These are phyloP conservation scores for Panaeolus papilionaceus DNA, from an alignment of 768 basidiomycete genomes.

Conservation along the genomic window DNA sequence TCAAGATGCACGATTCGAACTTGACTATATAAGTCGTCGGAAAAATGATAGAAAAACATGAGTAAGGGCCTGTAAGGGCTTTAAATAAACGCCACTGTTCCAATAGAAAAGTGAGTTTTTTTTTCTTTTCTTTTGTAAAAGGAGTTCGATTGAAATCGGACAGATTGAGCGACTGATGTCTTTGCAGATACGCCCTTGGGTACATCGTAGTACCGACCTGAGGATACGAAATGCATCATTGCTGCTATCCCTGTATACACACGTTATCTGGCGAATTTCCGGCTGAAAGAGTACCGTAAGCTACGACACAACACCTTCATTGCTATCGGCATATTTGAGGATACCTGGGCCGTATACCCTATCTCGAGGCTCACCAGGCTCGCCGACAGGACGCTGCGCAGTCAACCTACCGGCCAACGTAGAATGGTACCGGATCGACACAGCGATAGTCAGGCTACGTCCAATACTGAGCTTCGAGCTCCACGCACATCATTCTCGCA, in stretches of 20 bases:
- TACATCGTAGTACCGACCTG: not conserved
- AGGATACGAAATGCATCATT: not conserved
- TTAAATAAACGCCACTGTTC: conserved; percentile 4
- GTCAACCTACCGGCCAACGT: not conserved
- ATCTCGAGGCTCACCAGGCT: not conserved
- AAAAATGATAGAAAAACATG: not conserved
- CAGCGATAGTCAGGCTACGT: not conserved
- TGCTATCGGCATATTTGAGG: not conserved
- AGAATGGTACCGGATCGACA: not conserved
- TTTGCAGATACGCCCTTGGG: not conserved
- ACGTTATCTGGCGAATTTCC: not conserved
- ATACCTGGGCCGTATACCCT: not conserved
- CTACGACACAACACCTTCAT: not conserved
- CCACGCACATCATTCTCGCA: too few species aligned
- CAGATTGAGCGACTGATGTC: not conserved
- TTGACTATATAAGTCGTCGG: not conserved
- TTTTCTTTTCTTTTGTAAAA: not conserved
- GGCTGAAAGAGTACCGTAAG: not conserved
- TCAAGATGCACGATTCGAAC: not conserved
- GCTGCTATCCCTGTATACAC: not conserved
- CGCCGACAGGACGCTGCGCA: not conserved
- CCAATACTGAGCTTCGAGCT: too few species aligned
- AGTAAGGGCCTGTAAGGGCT: not conserved
- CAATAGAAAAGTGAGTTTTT: not conserved
- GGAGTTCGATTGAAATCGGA: not conserved